A percentile compares a stretch with the other conserved stretches of the same genome.
Evolutionary conservation across 129 eudicot genomes (phyloP).

Genomic region (Helianthus annuus): HanXRQr2.0-SUNRISE NC_035443.2:12370073-12370572

Average conservation of each 20-base stretch:
- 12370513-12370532: conserved; percentile 40
- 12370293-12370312: conserved; percentile 61
- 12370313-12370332: conserved; percentile 44
- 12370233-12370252: conserved; percentile 63
- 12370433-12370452: conserved; percentile 48
- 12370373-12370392: conserved; percentile 69
- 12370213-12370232: conserved; percentile 51
- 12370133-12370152: conserved; percentile 81
- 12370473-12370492: conserved; percentile 45
- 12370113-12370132: conserved; percentile 87
- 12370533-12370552: conserved; percentile 3
- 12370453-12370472: conserved; percentile 48
- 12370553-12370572: conserved; percentile 37
- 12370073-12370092: conserved; percentile 66
- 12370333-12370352: conserved; percentile 43
- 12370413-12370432: conserved; percentile 31
- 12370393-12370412: conserved; percentile 51
- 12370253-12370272: conserved; percentile 70
- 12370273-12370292: conserved; percentile 57
- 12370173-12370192: conserved; percentile 73
- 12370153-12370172: conserved; percentile 84
- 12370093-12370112: conserved; percentile 70
- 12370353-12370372: conserved; percentile 75
- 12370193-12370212: conserved; percentile 60
- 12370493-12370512: conserved; percentile 82